Conservation (phyloP, 345 rosid species). For the Aquilaria malaccensis region DNA sequence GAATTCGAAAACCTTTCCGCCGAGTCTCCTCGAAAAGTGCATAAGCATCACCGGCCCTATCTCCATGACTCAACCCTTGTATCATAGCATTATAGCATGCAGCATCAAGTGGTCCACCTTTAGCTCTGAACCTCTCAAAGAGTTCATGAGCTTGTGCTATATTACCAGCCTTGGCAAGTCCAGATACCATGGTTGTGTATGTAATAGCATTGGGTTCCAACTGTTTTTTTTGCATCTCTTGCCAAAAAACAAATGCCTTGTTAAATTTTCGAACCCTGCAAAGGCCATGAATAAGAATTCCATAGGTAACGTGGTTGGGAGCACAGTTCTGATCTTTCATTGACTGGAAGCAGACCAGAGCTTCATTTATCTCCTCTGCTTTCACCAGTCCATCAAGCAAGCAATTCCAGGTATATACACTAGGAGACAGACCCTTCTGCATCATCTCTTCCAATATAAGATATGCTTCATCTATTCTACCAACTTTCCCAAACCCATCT, state of each 20-base stretch:
- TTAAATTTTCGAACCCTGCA: constrained; percentile 81
- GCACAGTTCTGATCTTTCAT: constrained; percentile 70
- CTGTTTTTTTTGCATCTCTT: constrained; percentile 88
- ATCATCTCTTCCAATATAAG: constrained; percentile 87
- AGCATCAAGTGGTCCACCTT: constrained; percentile 69
- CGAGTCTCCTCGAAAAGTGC: constrained; percentile 80
- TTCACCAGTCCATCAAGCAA: constrained; percentile 85
- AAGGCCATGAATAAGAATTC: constrained; percentile 82
- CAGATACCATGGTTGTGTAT: constrained; percentile 79
- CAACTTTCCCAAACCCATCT: constrained; percentile 95
- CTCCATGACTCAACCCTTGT: constrained; percentile 69
- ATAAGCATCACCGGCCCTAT: constrained; percentile 74
- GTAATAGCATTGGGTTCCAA: constrained; percentile 63
- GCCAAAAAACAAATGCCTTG: constrained; percentile 97
- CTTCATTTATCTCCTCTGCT: constrained; percentile 85
- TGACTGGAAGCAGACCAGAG: constrained; percentile 75
- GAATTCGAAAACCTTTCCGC: constrained; percentile 50
- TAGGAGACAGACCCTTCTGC: constrained; percentile 88
- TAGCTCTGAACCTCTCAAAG: constrained; percentile 64
- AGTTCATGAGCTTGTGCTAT: constrained; percentile 56
- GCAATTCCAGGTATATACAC: constrained; percentile 88
- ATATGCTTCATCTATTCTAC: constrained; percentile 95
- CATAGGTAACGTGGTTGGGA: constrained; percentile 69
- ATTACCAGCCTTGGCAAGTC: constrained; percentile 90
- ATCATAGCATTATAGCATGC: constrained; percentile 75